Evolutionary conservation across 305 asterid genomes (phyloP).

Genomic region (Fraxinus paxiana): DNA sequence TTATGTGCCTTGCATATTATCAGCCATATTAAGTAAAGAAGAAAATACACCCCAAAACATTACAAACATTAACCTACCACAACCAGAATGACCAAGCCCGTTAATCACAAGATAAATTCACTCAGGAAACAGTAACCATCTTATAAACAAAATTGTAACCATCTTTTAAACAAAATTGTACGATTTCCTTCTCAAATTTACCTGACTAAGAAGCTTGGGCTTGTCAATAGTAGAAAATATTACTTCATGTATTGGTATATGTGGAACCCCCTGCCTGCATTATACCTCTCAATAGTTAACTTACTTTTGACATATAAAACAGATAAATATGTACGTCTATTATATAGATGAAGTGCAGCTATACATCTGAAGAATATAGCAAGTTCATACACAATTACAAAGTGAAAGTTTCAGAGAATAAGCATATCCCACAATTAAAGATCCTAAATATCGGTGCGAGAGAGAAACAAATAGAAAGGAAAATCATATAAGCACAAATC

Average conservation of each 20-base stretch:
- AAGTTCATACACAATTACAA: background rate
- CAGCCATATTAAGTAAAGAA: background rate
- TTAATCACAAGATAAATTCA: background rate
- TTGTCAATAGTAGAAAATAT: conserved; percentile 84
- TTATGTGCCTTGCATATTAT: background rate
- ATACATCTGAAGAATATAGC: conserved; percentile 1
- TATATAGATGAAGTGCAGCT: background rate
- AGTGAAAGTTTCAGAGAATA: background rate
- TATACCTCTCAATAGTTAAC: conserved; percentile 20
- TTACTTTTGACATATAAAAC: background rate
- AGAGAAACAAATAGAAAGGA: background rate
- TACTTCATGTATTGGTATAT: conserved; percentile 62
- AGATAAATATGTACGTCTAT: background rate
- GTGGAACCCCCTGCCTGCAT: conserved; percentile 63
- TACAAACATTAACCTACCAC: conserved; percentile 10
- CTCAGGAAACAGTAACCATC: background rate
- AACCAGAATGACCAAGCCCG: conserved; percentile 1
- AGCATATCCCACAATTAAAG: background rate
- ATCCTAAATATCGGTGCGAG: background rate
- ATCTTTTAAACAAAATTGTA: conserved; percentile 10
- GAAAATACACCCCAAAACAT: background rate
- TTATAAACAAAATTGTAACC: background rate
- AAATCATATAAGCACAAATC: background rate
- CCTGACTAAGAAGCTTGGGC: conserved; percentile 97
- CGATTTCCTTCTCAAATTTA: conserved; percentile 23